Conservation (phyloP, 345 rosid species). For the Salix suchowensis region DNA sequence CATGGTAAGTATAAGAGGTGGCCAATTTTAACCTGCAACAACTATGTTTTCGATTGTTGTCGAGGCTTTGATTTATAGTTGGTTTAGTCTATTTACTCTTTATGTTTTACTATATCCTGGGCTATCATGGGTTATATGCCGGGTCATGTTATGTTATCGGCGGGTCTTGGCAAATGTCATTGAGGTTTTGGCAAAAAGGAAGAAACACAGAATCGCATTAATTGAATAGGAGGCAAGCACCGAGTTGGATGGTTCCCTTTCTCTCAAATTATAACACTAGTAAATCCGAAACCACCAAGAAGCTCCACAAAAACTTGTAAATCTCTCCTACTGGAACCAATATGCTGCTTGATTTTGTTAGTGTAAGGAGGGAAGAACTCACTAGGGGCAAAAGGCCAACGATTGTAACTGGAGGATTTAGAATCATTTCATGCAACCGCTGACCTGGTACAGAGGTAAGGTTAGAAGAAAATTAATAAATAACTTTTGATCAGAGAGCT, state of each 20-base stretch:
- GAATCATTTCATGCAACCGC: constrained; percentile 71
- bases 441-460: constrained; percentile 44
- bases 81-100: not conserved
- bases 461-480: constrained; percentile 2
- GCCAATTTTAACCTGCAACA: not conserved
- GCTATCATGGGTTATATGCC: not conserved
- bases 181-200: not conserved
- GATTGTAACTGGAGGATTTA: constrained; percentile 63
- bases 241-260: not conserved
- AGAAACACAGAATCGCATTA: too few relatives aligned
- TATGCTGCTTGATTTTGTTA: not conserved
- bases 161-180: not conserved
- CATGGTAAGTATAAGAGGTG: not conserved
- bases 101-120: not conserved
- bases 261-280: not conserved
- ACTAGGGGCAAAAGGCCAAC: constrained; percentile 49
- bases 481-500: not conserved
- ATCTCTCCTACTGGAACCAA: not conserved
- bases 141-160: not conserved
- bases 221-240: not conserved
- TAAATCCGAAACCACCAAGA: not conserved
- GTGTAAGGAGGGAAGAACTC: constrained; percentile 28
- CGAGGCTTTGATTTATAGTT: not conserved
- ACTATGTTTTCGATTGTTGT: not conserved
- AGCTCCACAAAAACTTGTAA: not conserved